Evolutionary conservation across 768 basidiomycete species (phyloP), one percentile per base, ranked within the genome.

Genomic region (Russula emetica): DNA sequence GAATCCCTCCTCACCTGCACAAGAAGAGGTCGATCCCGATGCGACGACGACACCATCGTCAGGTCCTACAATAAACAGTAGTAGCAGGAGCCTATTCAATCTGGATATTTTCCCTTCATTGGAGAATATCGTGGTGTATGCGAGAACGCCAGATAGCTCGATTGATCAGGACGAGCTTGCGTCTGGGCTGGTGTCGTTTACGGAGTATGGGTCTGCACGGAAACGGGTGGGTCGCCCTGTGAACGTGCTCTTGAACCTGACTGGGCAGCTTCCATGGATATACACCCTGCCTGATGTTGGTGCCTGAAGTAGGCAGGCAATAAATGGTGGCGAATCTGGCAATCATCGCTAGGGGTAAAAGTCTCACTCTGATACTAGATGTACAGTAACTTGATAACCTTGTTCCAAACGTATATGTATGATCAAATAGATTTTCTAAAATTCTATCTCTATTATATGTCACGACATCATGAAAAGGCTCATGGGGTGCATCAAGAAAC

Each of bases 61-160:
- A 3, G 13, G n/a, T n/a, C n/a, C 22, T n/a, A 34, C n/a, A 4
- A 36, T 22, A 2, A 18, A 8, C 30, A 11, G 3, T 20, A 18
- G 3, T 14, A 34, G 32, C 32, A 10, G 9, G 32, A 42, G 18
- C 6, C 0, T 7, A 7, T 11, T 55, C 10, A 2, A 14, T 2
- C 9, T 22, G 13, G 42, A 36, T 34, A 28, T 55, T 20, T 20
- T 63, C 4, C 57, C 58, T 5, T 26, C 42, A 6, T 45, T 60
- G 1, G 34, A 60, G 44, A 2, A 38, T 10, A 51, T 64, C 10
- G 36, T 49, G 36, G 18, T 60, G 24, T 13, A 13, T 18, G 1
- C 4, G 18, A n/a, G 1, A 9, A n/a, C 14, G 3, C 3, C 26
- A 5, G 6, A 1, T 4, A 1, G 0, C 5, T 3, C 20, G 4